Percentiles rank a stretch among this genome's conserved stretches.
phyloP scores from a whole-genome alignment of 2,329 filamentous ascomycete genomes.

The Ceratocystiopsis sp. region DNA sequence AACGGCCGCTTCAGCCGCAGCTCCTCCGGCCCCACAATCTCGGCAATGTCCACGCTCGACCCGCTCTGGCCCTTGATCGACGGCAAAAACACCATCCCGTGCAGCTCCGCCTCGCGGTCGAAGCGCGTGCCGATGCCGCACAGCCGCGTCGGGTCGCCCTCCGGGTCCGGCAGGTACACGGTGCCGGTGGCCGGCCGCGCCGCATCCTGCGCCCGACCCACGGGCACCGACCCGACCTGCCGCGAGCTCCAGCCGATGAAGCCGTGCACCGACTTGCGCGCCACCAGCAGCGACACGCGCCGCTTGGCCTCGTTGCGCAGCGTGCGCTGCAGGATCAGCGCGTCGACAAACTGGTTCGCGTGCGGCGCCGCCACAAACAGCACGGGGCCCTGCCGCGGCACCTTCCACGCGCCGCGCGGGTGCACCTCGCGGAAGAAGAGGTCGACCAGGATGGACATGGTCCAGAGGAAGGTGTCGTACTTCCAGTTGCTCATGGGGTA shows the following conservation, averaged over 20 bases:
- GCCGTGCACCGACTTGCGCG: constrained; percentile 86
- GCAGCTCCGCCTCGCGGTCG: constrained; percentile 54
- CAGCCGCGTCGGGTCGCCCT: constrained; percentile 67
- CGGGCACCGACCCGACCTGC: constrained; percentile 78
- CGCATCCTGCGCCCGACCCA: constrained; percentile 77
- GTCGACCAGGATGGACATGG: constrained; percentile 70
- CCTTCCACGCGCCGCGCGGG: constrained; percentile 85
- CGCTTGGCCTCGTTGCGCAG: constrained; percentile 74
- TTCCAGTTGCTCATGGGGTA: constrained; percentile 57
- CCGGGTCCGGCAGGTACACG: constrained; percentile 77
- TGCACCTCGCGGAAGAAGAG: constrained; percentile 98
- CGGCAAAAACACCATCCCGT: constrained; percentile 75
- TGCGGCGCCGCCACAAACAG: constrained; percentile 95
- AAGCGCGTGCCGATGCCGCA: constrained; percentile 72
- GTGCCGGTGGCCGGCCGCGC: constrained; percentile 64
- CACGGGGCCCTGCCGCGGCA: constrained; percentile 73
- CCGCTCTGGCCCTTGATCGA: constrained; percentile 60
- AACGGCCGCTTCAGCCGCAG: constrained; percentile 77
- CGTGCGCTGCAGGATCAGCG: constrained; percentile 80
- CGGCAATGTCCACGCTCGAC: constrained; percentile 66
- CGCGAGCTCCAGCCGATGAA: constrained; percentile 82
- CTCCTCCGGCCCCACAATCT: constrained; percentile 67
- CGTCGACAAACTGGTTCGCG: constrained; percentile 97
- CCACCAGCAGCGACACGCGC: constrained; percentile 81
- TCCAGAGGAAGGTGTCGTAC: constrained; percentile 64